A percentile compares a stretch with the other conserved stretches of the same genome.
These are phyloP conservation scores for Annulohypoxylon truncatum DNA, from an alignment of 2,329 filamentous ascomycete genomes.

Conservation along the genomic window DNA sequence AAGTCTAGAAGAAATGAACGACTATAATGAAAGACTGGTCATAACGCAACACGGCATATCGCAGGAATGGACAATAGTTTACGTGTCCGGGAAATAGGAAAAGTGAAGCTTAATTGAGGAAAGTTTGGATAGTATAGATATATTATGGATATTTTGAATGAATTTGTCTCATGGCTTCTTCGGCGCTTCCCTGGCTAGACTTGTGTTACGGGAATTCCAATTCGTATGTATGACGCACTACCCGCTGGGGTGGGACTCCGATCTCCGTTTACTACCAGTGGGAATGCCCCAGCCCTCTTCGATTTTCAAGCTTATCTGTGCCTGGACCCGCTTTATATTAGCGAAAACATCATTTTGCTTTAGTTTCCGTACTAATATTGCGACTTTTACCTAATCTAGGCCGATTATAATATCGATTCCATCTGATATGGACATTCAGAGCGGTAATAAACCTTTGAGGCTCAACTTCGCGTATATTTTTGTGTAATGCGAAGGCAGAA, in stretches of 20 bases:
- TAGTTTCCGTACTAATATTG: not conserved
- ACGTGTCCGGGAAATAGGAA: not conserved
- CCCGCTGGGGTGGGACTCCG: constrained; percentile 24
- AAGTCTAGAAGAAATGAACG: constrained; percentile 14
- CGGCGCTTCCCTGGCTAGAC: constrained; percentile 36
- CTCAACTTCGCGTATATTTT: not conserved
- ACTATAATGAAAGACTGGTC: constrained; percentile 23
- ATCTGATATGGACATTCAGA: not conserved
- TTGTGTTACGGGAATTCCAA: constrained; percentile 25
- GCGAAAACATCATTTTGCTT: constrained; percentile 4
- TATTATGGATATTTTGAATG: not conserved
- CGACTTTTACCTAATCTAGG: constrained; percentile 2
- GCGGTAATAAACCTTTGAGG: constrained; percentile 1
- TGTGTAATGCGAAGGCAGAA: not conserved
- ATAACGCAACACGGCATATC: constrained; percentile 8
- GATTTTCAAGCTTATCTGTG: constrained; percentile 11
- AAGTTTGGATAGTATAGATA: not conserved
- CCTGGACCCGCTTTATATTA: constrained; percentile 9
- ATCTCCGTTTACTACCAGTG: constrained; percentile 28
- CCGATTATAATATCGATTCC: not conserved
- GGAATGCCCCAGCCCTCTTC: constrained; percentile 10
- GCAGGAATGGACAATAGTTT: not conserved
- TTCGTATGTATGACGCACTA: constrained; percentile 35
- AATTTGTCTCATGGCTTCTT: constrained; percentile 27
- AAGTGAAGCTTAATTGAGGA: constrained; percentile 12